phyloP scores from a whole-genome alignment of 345 rosid genomes.

The Odontarrhena argentea region DNA sequence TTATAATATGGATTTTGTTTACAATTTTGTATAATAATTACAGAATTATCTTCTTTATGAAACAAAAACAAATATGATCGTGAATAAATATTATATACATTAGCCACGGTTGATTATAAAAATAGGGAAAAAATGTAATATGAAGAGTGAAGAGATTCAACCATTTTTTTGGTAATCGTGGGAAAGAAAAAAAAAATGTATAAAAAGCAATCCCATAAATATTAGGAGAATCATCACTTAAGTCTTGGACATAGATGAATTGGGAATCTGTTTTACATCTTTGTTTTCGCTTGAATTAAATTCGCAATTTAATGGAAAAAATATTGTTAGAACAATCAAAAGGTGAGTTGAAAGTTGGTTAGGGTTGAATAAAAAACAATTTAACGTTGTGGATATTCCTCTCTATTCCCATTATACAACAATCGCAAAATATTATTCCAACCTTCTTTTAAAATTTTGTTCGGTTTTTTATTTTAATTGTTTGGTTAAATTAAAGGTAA shows the following conservation, averaged over 20 bases:
- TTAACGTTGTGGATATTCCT: conserved; percentile 35
- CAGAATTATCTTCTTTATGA: too few species aligned
- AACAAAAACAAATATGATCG: background rate
- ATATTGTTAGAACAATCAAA: conserved; percentile 35
- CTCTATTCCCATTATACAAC: conserved; percentile 19
- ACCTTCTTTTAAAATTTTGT: conserved; percentile 19
- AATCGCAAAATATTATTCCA: conserved; percentile 27
- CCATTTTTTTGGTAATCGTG: background rate
- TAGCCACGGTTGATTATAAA: background rate
- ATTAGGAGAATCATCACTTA: conserved; percentile 4
- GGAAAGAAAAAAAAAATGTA: background rate
- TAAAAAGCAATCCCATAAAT: background rate
- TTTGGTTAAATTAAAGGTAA: background rate
- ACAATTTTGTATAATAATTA: too few species aligned
- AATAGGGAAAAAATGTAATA: background rate
- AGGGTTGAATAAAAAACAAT: conserved; percentile 28
- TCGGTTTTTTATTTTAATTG: conserved; percentile 13
- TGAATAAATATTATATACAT: background rate
- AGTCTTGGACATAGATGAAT: background rate
- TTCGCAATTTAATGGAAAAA: conserved; percentile 27
- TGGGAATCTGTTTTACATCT: background rate
- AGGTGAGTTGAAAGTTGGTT: conserved; percentile 42
- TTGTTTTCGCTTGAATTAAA: background rate
- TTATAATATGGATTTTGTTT: too few species aligned
- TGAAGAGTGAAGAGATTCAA: too few species aligned